Evolutionary conservation across 768 basidiomycete species (phyloP).

Genomic region (Podaxis sp.): DNA sequence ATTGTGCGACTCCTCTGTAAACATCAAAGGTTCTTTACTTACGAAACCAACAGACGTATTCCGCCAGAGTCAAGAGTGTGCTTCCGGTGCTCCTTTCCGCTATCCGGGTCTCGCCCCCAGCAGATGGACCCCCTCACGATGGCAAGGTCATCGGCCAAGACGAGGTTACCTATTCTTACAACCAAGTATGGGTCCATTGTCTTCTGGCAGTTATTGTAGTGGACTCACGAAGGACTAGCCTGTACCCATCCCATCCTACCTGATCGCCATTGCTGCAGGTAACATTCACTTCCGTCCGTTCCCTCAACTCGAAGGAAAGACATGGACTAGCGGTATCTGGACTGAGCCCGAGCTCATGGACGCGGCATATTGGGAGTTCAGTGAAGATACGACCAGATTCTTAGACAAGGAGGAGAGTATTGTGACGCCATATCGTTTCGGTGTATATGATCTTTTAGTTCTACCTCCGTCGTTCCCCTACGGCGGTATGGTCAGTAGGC

Average conservation of each 20-base stretch:
- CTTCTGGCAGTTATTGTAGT: not conserved
- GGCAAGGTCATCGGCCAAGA: constrained; percentile 78
- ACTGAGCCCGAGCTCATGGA: constrained; percentile 85
- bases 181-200: constrained; percentile 53
- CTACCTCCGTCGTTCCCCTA: constrained; percentile 93
- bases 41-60: constrained; percentile 62
- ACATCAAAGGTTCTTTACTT: not conserved
- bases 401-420: constrained; percentile 75
- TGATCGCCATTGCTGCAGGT: constrained; percentile 90
- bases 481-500: constrained; percentile 72
- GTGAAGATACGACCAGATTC: constrained; percentile 79
- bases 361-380: constrained; percentile 83
- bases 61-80: constrained; percentile 73
- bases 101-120: constrained; percentile 72
- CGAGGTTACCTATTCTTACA: constrained; percentile 69
- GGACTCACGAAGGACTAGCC: constrained; percentile 42
- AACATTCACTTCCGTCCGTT: constrained; percentile 77
- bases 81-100: constrained; percentile 89
- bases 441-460: constrained; percentile 87
- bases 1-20: constrained; percentile 45
- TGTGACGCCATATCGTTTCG: constrained; percentile 75
- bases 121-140: constrained; percentile 67
- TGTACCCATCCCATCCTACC: constrained; percentile 84
- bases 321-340: constrained; percentile 90
- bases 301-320: constrained; percentile 52